Percentiles rank a stretch among this genome's conserved stretches.
phyloP scores from a whole-genome alignment of 306 rosid genomes.

The Rubus idaeus region DNA sequence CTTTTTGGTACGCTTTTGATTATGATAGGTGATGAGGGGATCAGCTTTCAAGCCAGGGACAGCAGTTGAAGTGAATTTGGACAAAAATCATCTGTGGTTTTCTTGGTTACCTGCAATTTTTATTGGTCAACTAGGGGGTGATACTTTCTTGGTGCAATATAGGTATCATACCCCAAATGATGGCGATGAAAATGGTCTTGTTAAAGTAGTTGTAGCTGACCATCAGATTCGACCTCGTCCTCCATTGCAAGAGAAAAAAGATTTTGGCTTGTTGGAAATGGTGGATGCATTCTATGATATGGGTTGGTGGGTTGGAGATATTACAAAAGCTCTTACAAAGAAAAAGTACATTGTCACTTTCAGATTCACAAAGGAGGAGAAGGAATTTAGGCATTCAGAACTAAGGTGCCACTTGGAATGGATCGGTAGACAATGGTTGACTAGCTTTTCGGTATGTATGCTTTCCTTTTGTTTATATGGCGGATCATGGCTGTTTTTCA shows the following conservation, averaged over 20 bases:
- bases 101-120: slow-evolving; percentile 22
- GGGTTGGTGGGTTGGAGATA: slow-evolving; percentile 21
- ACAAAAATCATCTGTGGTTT: background rate
- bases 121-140: slow-evolving; percentile 14
- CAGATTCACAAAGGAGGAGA: background rate
- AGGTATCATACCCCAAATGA: background rate
- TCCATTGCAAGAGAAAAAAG: background rate
- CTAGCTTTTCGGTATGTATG: background rate
- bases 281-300: slow-evolving; percentile 23
- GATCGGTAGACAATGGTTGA: background rate
- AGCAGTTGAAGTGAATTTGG: slow-evolving; percentile 19
- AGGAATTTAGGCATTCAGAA: slow-evolving; percentile 3
- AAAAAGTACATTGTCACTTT: background rate
- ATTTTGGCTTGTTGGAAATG: background rate
- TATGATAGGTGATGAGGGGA: background rate
- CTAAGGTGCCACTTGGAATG: slow-evolving; percentile 22
- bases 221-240: slow-evolving; percentile 29
- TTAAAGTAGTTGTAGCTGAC: background rate
- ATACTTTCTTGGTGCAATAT: slow-evolving; percentile 22
- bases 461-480: background rate
- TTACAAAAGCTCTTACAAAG: background rate
- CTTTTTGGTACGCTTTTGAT: background rate
- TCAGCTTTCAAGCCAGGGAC: background rate
- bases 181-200: background rate
- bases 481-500: background rate